Conservation (phyloP, 1,284 basidiomycete species). For the Microbotryum violaceum region DNA sequence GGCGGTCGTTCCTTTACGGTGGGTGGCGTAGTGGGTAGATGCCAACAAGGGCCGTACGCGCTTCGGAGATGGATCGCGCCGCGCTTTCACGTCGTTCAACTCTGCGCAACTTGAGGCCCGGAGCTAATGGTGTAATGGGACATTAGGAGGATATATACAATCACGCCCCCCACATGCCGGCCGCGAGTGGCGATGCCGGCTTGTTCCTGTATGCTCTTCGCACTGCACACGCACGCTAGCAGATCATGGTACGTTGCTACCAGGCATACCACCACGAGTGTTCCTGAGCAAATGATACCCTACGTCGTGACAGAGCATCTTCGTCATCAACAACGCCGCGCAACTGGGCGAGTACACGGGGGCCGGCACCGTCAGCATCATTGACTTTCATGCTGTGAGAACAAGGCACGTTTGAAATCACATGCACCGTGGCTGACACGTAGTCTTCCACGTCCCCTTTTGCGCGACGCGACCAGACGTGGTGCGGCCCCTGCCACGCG, state of each 20-base stretch:
- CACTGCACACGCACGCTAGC: not conserved
- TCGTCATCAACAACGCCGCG: not conserved
- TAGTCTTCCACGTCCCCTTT: no score
- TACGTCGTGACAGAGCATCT: not conserved
- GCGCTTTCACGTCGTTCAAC: not conserved
- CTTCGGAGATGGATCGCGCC: not conserved
- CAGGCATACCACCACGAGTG: not conserved
- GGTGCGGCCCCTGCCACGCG: slow-evolving; percentile 11
- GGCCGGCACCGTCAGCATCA: slow-evolving; percentile 1
- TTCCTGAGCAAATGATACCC: no score
- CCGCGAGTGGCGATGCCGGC: no score
- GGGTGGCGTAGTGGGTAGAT: not conserved
- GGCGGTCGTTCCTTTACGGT: not conserved
- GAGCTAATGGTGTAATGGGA: no score
- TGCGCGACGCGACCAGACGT: no score
- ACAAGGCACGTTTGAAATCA: no score
- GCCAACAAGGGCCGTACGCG: not conserved
- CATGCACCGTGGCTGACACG: no score
- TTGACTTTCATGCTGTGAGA: slow-evolving; percentile 27
- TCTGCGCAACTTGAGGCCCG: no score
- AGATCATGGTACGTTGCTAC: not conserved
- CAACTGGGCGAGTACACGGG: not conserved
- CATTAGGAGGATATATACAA: not conserved
- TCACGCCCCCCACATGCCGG: not conserved
- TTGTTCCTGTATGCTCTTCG: not conserved